Base-by-base conservation (phyloP, 208 protist species). In the Leishmania amazonensis region DNA sequence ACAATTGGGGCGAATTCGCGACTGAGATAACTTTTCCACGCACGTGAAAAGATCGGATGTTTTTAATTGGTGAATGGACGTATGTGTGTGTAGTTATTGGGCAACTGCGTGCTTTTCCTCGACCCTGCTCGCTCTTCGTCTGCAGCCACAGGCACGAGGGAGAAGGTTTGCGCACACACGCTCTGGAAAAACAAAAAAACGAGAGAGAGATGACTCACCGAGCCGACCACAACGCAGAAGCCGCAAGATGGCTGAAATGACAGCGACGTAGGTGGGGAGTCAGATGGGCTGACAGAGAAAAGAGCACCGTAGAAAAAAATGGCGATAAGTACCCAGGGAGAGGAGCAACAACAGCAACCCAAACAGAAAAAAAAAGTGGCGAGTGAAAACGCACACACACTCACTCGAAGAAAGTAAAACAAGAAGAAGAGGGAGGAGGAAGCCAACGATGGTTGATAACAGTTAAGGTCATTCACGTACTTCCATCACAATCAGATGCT, bases 381-480 rank as follows among this genome's bases (percentile, higher is more conserved):
- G 64, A 68, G 28, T 2, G 0, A 40, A 24, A 68, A 28, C 8
- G 3, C 45, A 47, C 45, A 0, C 45, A 49, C 42, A 11, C 8
- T 35, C 31, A 35, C 31, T 35, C 31, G 31, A 35, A 35, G 0
- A 45, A 45, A 45, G 40, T 8, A 45, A 45, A 45, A 2, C 45
- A 11, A 49, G 45, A 49, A 72, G 54, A 83, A 65, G 57, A 81
- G 78, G 40, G 68, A 80, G 35, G 68, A 38, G 45, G 64, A 45
- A 76, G 49, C 13, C 4, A 80, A 28, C 65, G 4, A 47, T n/a
- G 31, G 72, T 58, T 21, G 40, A 21, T 3, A 38, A 21, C 65
- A 72, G 38, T 15, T 19, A 35, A 21, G 40, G 35, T 40, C 65
- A 74, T 24, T 8, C 24, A 74, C 70, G 58, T 28, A 64, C 58